phyloP scores from a whole-genome alignment of 192 early-diverging fungal genomes.

The Podila minutissima region DNA sequence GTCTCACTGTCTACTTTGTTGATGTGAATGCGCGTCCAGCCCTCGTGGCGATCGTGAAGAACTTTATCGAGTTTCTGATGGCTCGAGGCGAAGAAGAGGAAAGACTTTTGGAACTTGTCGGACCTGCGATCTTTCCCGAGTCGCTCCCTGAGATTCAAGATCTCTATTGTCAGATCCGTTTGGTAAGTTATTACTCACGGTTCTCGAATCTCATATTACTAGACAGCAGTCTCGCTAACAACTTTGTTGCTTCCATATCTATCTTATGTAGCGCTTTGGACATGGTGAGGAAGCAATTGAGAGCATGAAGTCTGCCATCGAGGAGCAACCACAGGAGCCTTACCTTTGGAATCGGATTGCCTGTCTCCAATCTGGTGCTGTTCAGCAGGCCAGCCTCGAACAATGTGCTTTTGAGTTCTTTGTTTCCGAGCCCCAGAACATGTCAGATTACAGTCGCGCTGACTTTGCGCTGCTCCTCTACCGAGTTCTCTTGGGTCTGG shows the following conservation, averaged over 20 bases:
- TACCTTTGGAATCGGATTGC: conserved; percentile 48
- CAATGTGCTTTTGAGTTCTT: conserved; percentile 22
- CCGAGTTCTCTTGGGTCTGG: conserved; percentile 20
- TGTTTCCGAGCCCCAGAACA: not conserved
- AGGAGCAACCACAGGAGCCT: conserved; percentile 15
- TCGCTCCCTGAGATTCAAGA: conserved; percentile 28
- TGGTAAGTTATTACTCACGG: conserved; percentile 9
- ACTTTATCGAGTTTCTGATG: conserved; percentile 38
- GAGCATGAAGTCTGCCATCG: conserved; percentile 4
- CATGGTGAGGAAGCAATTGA: not conserved
- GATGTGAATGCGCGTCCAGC: conserved; percentile 25
- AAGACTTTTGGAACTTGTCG: conserved; percentile 28
- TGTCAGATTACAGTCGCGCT: not conserved
- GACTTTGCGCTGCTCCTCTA: conserved; percentile 22
- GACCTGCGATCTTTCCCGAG: conserved; percentile 16
- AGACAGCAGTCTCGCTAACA: not conserved
- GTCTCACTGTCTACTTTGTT: conserved; percentile 31
- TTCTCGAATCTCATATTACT: not conserved
- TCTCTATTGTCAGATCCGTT: conserved; percentile 24
- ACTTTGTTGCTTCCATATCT: not conserved
- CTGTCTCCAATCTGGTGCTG: conserved; percentile 3
- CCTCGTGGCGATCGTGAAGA: conserved; percentile 26
- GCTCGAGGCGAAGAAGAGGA: conserved; percentile 23
- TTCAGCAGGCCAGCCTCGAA: conserved; percentile 11
- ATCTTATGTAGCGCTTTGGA: conserved; percentile 16